Conservation (phyloP, 495 filamentous ascomycete genomes). For the Penicillium flavigenum region DNA sequence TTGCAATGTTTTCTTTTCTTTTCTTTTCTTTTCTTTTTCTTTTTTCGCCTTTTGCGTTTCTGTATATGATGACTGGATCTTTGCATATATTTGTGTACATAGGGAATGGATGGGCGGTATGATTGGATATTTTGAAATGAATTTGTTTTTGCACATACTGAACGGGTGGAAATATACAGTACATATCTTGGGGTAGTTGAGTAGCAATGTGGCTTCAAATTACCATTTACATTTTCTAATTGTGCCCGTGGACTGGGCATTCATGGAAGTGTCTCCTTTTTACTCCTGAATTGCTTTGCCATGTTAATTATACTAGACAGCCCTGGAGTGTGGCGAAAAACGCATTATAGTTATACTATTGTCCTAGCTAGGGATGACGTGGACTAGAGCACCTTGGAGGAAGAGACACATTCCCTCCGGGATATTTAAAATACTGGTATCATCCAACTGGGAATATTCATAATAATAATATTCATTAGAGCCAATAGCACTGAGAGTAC, state of each 20-base stretch:
- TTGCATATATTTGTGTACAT: slow-evolving; percentile 3
- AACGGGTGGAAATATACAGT: background rate
- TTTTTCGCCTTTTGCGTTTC: background rate
- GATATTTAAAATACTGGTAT: background rate
- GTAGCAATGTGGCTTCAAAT: background rate
- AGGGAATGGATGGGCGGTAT: background rate
- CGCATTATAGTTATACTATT: background rate
- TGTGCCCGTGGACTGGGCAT: background rate
- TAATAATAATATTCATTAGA: background rate
- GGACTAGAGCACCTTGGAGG: no score
- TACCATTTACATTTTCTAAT: background rate
- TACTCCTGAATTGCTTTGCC: no score
- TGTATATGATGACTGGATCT: background rate
- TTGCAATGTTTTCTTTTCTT: slow-evolving; percentile 8
- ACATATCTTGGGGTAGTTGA: background rate
- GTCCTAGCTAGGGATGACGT: background rate
- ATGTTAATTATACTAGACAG: no score
- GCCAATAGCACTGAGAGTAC: background rate
- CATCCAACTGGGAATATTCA: background rate
- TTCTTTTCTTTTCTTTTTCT: background rate
- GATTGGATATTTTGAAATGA: background rate
- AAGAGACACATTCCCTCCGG: no score
- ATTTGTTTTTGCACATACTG: background rate
- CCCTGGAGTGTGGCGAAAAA: no score
- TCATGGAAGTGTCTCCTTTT: background rate